Base-by-base conservation (phyloP, 2,329 filamentous ascomycete genomes). In the Endoconidiophora polonica region DNA sequence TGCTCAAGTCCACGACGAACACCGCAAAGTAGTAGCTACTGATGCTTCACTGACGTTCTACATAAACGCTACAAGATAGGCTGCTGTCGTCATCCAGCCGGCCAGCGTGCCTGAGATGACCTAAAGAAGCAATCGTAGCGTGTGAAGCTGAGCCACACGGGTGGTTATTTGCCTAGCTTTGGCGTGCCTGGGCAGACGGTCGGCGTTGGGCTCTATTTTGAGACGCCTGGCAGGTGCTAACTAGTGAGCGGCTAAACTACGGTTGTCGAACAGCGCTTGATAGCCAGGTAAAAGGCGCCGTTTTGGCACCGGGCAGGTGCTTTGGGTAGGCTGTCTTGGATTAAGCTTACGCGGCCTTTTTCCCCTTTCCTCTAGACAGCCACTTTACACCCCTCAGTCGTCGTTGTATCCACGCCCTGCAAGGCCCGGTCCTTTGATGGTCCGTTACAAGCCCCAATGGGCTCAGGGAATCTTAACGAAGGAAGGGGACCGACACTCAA, bases 321-420 rank as follows among this genome's bases (percentile, higher is more conserved):
- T 18, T 18, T 18, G 16, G 16, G 16, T 18, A 18, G 16, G 16
- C 2, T 18, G 16, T 46, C 16, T 42, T 50, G 18, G 10, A 45
- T 20, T 18, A 14, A 47, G 50, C 50, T 52, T 48, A 52, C 50
- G 50, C 50, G 50, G 50, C 50, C 50, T 52, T 48, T 52, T 48
- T 45, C 44, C 50, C 45, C 48, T 46, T 48, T 43, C 39, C 23
- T 33, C 20, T 18, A 24, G 44, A 33, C 23, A n/a, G 26, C 26
- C 26, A 33, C 18, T 16, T n/a, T n/a, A 46, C 18, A 10, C 40
- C 37, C 47, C 47, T 37, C 43, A 44, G 24, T 26, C n/a, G 16
- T 33, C 16, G 29, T 24, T 46, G 43, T 24, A 46, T 16, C n/a
- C 16, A 50, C 44, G 20, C 44, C 49, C 33, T 50, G 22, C 43